Evolutionary conservation across 108 stramenopile genomes (phyloP).

Genomic region (Seminavis robusta): DNA sequence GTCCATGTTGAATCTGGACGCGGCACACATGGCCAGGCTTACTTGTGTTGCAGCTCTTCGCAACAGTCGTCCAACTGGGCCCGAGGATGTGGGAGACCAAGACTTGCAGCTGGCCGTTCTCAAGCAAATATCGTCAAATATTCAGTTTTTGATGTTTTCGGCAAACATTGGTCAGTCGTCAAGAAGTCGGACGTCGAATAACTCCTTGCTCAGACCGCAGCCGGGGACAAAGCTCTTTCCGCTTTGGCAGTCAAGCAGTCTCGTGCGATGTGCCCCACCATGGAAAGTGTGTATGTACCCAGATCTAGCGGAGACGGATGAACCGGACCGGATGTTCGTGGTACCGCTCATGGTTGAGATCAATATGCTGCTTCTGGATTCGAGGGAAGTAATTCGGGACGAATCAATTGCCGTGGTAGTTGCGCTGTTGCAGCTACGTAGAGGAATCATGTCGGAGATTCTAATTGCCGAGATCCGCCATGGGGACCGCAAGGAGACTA

Average conservation of each 20-base stretch:
- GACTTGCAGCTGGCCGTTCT: constrained; percentile 62
- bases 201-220: constrained; percentile 32
- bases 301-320: constrained; percentile 53
- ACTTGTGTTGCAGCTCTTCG: constrained; percentile 59
- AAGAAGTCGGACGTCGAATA: not conserved
- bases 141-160: constrained; percentile 63
- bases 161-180: constrained; percentile 31
- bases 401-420: constrained; percentile 62
- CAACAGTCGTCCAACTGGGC: constrained; percentile 55
- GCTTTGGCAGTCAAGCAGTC: constrained; percentile 67
- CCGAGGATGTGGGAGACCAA: constrained; percentile 56
- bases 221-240: constrained; percentile 55
- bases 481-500: constrained; percentile 53
- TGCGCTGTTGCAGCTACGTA: constrained; percentile 55
- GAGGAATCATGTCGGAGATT: constrained; percentile 69
- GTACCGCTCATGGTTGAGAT: constrained; percentile 71
- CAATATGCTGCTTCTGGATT: constrained; percentile 51
- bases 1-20: constrained; percentile 63
- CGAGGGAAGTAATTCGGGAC: constrained; percentile 53
- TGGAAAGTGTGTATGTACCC: constrained; percentile 36
- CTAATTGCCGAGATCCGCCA: constrained; percentile 63
- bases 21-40: constrained; percentile 71
- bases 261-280: constrained; percentile 56
- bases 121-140: constrained; percentile 40
- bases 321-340: constrained; percentile 67